Evolutionary conservation across 2,329 filamentous ascomycete genomes (phyloP), one percentile per base, ranked within the genome.

Genomic region (Alternaria consortialis): DNA sequence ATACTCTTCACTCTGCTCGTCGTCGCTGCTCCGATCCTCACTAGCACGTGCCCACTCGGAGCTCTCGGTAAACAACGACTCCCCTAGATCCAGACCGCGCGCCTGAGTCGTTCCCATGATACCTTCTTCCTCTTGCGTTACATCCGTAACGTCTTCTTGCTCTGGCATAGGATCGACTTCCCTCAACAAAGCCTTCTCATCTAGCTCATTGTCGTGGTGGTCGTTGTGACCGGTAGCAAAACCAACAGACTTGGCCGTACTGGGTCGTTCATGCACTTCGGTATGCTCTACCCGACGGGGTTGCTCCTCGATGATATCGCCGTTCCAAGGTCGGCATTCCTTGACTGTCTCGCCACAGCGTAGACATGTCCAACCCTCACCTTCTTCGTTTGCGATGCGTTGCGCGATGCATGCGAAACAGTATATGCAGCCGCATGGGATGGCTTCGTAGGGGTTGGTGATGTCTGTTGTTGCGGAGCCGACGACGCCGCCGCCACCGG

Each of bases 391-490:
- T 79, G 97, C 94, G 43, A 99, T 85, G 61, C 92, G 88, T 59
- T 93, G 92, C 3, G 94, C 93, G n/a, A 98, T 80, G 74, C 95
- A 99, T 17, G 97, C 92, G 75, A 96, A 99, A 80, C 95, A 99
- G 81, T 98, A 99, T 60, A 97, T 85, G 77, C 94, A 97, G 0
- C 91, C 91, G 72, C 95, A 99, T 0, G 93, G 90, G 2, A 94
- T 87, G 0, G 93, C 88, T 80, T 97, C 93, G 77, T 99, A 99
- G 0, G 95, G 94, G 76, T 98, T 99, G 5, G 94, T 97, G 63
- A 98, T 90, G 72, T 98, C 95, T 0, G 94, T 97, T 66, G 93
- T 91, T 7, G 92, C 91, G 17, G 91, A 96, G 17, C 94, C 94
- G 42, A 96, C 85, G 11, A 97, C 90, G 13, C 94, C 93, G 62